phyloP scores from a whole-genome alignment of 2,329 filamentous ascomycete genomes.

The Didymosphaeria variabile region DNA sequence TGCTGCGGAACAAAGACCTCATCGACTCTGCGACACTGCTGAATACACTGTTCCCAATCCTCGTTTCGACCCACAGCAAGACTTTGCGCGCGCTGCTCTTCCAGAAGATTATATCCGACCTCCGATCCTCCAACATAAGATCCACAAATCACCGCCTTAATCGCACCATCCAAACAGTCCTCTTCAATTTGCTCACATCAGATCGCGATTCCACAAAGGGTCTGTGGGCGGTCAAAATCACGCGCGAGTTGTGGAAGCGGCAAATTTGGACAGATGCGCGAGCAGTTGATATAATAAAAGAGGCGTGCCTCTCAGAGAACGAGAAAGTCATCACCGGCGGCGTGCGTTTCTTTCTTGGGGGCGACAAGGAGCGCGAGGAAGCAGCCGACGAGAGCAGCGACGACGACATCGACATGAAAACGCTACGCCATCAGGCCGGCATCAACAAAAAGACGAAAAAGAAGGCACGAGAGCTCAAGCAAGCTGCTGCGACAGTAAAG shows the following conservation, averaged over 20 bases:
- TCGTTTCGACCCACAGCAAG: slow-evolving; percentile 92
- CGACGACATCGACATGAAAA: slow-evolving; percentile 76
- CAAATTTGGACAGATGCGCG: slow-evolving; percentile 96
- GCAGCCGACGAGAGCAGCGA: slow-evolving; percentile 81
- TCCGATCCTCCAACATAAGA: slow-evolving; percentile 87
- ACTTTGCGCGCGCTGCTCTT: slow-evolving; percentile 83
- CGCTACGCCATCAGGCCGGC: slow-evolving; percentile 82
- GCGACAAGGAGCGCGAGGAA: slow-evolving; percentile 95
- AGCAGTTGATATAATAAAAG: slow-evolving; percentile 98
- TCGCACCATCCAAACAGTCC: slow-evolving; percentile 87
- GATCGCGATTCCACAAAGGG: slow-evolving; percentile 86
- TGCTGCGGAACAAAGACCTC: slow-evolving; percentile 89
- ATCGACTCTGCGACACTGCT: slow-evolving; percentile 83
- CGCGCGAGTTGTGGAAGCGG: slow-evolving; percentile 93
- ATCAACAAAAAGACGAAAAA: slow-evolving; percentile 99
- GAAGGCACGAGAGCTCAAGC: slow-evolving; percentile 78
- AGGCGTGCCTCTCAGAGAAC: slow-evolving; percentile 86
- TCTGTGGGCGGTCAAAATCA: slow-evolving; percentile 95
- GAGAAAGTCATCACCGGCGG: slow-evolving; percentile 91
- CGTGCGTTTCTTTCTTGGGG: slow-evolving; percentile 93
- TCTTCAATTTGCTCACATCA: slow-evolving; percentile 89
- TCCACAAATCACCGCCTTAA: slow-evolving; percentile 92
- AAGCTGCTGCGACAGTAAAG: slow-evolving; percentile 83
- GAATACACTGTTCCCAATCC: slow-evolving; percentile 92
- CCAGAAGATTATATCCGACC: slow-evolving; percentile 89